These are phyloP conservation scores for Homolaphlyctis polyrhiza DNA, from an alignment of 371 early-diverging fungal genomes.

Conservation along the genomic window DNA sequence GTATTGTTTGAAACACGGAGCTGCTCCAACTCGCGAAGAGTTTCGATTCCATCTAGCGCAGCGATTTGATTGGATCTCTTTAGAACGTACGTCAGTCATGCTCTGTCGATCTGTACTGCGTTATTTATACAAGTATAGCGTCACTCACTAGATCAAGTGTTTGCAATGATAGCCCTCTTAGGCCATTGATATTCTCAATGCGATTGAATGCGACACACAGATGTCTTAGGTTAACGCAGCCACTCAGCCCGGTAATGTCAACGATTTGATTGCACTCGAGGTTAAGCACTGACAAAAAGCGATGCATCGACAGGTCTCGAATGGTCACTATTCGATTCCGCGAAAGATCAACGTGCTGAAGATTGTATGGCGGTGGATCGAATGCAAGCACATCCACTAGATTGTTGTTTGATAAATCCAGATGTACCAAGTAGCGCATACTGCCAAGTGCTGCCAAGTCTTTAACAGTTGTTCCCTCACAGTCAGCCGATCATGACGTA, in stretches of 20 bases:
- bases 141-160: conserved; percentile 3
- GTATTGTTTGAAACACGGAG: conserved; percentile 29
- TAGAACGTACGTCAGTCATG: neutral
- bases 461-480: conserved; percentile 8
- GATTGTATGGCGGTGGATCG: conserved; percentile 37
- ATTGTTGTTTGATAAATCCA: conserved; percentile 40
- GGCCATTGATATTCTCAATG: conserved; percentile 27
- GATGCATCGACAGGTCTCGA: conserved; percentile 25
- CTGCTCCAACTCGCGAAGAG: conserved; percentile 24
- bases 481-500: neutral
- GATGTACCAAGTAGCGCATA: conserved; percentile 31
- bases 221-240: conserved; percentile 30
- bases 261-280: conserved; percentile 40
- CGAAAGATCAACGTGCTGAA: conserved; percentile 43
- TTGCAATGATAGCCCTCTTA: conserved; percentile 31
- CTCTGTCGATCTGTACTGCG: neutral
- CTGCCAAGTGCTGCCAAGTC: conserved; percentile 26
- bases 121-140: neutral
- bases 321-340: conserved; percentile 35
- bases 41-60: conserved; percentile 27
- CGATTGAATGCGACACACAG: conserved; percentile 36
- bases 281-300: conserved; percentile 31
- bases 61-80: conserved; percentile 33
- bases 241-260: conserved; percentile 26
- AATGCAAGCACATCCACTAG: conserved; percentile 24